These are phyloP conservation scores for Scutellaria galericulata DNA, from an alignment of 257 asterid genomes.

Conservation along the genomic window DNA sequence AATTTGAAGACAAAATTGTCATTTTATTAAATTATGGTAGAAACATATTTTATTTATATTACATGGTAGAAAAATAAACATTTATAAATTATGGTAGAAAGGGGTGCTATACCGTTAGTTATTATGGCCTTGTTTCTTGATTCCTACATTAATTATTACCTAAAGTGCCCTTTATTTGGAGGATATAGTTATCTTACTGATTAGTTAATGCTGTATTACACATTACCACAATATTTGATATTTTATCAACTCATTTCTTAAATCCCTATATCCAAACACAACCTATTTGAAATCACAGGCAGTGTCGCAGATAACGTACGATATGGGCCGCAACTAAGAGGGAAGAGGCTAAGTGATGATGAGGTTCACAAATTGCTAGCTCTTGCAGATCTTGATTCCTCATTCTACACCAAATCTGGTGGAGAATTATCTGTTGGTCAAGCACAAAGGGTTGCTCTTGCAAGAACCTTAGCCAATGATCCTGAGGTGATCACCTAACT, in stretches of 20 bases:
- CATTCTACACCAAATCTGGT: slow-evolving; percentile 56
- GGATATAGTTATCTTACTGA: too few species aligned
- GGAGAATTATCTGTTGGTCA: slow-evolving; percentile 80
- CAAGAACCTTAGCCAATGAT: slow-evolving; percentile 79
- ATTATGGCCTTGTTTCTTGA: neutral
- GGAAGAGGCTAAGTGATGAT: slow-evolving; percentile 40
- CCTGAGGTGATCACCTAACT: slow-evolving; percentile 30
- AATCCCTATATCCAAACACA: too few species aligned
- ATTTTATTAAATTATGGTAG: too few species aligned
- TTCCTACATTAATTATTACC: neutral
- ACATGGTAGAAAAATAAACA: too few species aligned
- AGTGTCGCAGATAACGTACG: slow-evolving; percentile 72
- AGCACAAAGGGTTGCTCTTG: slow-evolving; percentile 87
- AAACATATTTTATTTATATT: too few species aligned
- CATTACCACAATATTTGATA: too few species aligned
- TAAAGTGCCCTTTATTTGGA: slow-evolving; percentile 3
- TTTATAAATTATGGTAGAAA: too few species aligned
- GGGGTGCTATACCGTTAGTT: neutral
- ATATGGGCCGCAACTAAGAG: slow-evolving; percentile 66
- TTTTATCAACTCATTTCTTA: too few species aligned
- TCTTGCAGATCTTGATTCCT: slow-evolving; percentile 69
- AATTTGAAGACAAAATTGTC: too few species aligned
- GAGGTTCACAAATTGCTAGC: slow-evolving; percentile 60
- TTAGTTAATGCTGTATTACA: too few species aligned
- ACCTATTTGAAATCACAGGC: slow-evolving; percentile 31